A percentile compares a stretch with the other conserved stretches of the same genome.
phyloP scores from a whole-genome alignment of 225 moss, liverwort and hornwort genomes.

The Asterella californica region DNA sequence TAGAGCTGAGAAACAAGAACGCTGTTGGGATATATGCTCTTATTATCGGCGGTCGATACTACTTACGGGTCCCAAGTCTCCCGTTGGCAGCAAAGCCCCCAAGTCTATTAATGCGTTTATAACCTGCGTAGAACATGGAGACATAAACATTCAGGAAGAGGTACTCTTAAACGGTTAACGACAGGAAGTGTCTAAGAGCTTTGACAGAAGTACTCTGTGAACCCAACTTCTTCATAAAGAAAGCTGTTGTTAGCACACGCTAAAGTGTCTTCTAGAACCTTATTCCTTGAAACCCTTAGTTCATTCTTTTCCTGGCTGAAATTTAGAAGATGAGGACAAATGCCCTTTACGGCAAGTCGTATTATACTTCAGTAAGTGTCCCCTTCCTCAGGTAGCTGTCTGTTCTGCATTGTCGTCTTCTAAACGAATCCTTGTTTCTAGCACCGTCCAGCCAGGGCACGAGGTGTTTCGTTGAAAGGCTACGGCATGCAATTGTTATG shows the following conservation, averaged over 20 bases:
- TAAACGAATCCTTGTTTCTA: too few species aligned
- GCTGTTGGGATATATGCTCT: neutral
- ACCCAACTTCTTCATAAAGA: neutral
- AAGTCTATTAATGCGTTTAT: slow-evolving; percentile 69
- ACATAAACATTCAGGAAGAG: neutral
- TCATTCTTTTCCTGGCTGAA: too few species aligned
- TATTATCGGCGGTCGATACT: neutral
- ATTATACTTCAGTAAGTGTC: too few species aligned
- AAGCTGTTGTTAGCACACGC: neutral
- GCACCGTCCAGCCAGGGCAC: too few species aligned
- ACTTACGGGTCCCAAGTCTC: slow-evolving; percentile 92
- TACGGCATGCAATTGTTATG: too few species aligned
- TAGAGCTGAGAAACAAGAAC: neutral
- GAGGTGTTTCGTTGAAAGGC: too few species aligned
- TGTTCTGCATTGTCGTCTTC: too few species aligned
- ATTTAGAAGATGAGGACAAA: too few species aligned
- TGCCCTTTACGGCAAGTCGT: too few species aligned
- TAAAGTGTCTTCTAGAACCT: neutral
- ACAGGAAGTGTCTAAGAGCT: neutral
- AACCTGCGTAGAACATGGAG: slow-evolving; percentile 28
- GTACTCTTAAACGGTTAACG: neutral
- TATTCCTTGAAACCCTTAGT: too few species aligned
- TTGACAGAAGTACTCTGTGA: neutral
- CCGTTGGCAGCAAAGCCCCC: slow-evolving; percentile 90
- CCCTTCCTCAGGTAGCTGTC: too few species aligned